phyloP scores from a whole-genome alignment of 2,329 filamentous ascomycete species.

The Alternaria gaisen region DNA sequence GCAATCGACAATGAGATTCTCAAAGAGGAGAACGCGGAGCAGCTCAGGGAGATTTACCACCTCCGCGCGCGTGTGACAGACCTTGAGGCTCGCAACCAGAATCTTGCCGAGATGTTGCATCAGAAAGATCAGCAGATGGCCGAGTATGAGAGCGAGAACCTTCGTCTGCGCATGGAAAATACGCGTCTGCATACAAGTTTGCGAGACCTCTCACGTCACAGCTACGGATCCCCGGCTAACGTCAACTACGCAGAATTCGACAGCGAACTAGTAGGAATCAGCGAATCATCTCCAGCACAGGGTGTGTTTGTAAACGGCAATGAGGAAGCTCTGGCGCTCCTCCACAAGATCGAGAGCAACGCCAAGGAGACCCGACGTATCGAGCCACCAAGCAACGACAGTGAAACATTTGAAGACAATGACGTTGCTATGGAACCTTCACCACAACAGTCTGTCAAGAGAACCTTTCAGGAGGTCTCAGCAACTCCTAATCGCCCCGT shows the following conservation, averaged over 20 bases:
- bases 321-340: slow-evolving; percentile 32
- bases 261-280: slow-evolving; percentile 19
- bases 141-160: slow-evolving; percentile 10
- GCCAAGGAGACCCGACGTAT: slow-evolving; percentile 16
- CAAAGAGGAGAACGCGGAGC: slow-evolving; percentile 3
- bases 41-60: slow-evolving; percentile 20
- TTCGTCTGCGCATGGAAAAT: not conserved
- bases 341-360: slow-evolving; percentile 31
- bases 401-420: slow-evolving; percentile 7
- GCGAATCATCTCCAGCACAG: slow-evolving; percentile 14
- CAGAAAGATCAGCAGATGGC: slow-evolving; percentile 11
- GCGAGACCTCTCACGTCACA: not conserved
- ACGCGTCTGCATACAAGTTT: slow-evolving; percentile 2
- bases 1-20: not conserved
- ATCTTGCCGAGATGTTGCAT: slow-evolving; percentile 11
- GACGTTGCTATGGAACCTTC: slow-evolving; percentile 9
- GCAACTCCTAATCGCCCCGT: slow-evolving; percentile 20
- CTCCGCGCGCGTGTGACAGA: slow-evolving; percentile 15
- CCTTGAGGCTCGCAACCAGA: slow-evolving; percentile 11
- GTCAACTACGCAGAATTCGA: slow-evolving; percentile 26
- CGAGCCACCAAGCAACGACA: slow-evolving; percentile 6
- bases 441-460: slow-evolving; percentile 11
- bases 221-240: slow-evolving; percentile 24
- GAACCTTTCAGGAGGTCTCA: slow-evolving; percentile 7
- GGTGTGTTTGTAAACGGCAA: slow-evolving; percentile 25